Evolutionary conservation across 441 rosid genomes (phyloP).

Genomic region (Bruguiera hainesii): DNA sequence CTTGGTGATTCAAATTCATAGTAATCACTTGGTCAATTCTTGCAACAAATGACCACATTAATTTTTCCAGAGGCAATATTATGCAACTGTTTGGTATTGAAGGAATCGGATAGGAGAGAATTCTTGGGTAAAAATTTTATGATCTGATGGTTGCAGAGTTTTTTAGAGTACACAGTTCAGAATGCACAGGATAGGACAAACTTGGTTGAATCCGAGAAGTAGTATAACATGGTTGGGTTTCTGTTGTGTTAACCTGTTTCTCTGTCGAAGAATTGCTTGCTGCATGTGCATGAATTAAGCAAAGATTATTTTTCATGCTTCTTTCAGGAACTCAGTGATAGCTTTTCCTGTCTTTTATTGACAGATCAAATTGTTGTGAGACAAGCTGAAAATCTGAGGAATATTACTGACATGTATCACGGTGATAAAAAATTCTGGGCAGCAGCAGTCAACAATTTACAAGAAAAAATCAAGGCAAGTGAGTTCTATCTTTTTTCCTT

Average conservation of each 20-base stretch:
- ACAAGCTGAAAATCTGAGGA: constrained; percentile 57
- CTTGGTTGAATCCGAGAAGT: too few species aligned
- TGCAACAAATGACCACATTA: too few species aligned
- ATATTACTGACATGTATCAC: constrained; percentile 48
- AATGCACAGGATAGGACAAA: too few species aligned
- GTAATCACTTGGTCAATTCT: too few species aligned
- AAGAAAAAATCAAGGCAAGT: constrained; percentile 59
- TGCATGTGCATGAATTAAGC: constrained; percentile 2
- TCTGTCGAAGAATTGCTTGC: background rate
- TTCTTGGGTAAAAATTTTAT: background rate
- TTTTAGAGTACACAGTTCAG: too few species aligned
- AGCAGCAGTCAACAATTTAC: constrained; percentile 43
- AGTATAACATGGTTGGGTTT: background rate
- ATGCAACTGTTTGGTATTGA: background rate
- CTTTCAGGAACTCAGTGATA: background rate
- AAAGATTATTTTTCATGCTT: background rate
- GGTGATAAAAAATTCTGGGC: constrained; percentile 55
- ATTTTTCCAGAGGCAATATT: too few species aligned
- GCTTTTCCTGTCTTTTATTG: constrained; percentile 1
- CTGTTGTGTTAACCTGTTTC: background rate
- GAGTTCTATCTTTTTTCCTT: background rate
- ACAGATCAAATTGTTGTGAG: constrained; percentile 64
- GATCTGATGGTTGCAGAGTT: too few species aligned
- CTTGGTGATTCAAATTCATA: too few species aligned
- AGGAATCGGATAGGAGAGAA: background rate